A percentile compares a stretch with the other conserved stretches of the same genome.
Conservation (phyloP, 345 rosid species). For the Zanthoxylum bungeanum region DNA sequence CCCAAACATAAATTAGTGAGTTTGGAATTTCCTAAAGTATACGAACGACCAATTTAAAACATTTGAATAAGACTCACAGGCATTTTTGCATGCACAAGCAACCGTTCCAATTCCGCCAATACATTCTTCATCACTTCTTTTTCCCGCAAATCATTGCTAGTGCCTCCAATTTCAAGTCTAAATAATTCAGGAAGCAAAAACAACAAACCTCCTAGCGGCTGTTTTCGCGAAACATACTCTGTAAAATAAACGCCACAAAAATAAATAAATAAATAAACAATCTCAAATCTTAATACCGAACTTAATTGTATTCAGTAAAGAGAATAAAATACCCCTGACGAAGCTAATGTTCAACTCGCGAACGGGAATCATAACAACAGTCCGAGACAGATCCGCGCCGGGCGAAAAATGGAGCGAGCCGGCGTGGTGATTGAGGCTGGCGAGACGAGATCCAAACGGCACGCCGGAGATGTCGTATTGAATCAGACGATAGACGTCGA, state of each 20-base stretch:
- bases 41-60: background rate
- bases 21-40: background rate
- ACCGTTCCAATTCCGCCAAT: constrained; percentile 62
- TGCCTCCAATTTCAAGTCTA: constrained; percentile 36
- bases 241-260: constrained; percentile 13
- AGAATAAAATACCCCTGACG: constrained; percentile 47
- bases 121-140: constrained; percentile 38
- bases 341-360: constrained; percentile 63
- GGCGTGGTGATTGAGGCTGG: constrained; percentile 87
- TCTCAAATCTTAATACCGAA: background rate
- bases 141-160: constrained; percentile 26
- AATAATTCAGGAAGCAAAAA: constrained; percentile 79
- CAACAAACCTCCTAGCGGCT: constrained; percentile 79
- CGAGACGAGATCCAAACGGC: constrained; percentile 91
- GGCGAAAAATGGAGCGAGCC: constrained; percentile 70
- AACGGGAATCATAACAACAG: constrained; percentile 81
- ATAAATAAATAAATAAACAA: constrained; percentile 8
- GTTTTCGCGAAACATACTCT: constrained; percentile 69
- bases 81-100: constrained; percentile 64
- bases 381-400: constrained; percentile 86
- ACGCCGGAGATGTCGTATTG: constrained; percentile 93
- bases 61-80: constrained; percentile 64
- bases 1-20: constrained; percentile 1
- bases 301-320: background rate
- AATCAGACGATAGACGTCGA: constrained; percentile 94